These are phyloP conservation scores for Diplodia scrobiculata DNA, from an alignment of 2,329 filamentous ascomycete species.

Conservation along the genomic window DNA sequence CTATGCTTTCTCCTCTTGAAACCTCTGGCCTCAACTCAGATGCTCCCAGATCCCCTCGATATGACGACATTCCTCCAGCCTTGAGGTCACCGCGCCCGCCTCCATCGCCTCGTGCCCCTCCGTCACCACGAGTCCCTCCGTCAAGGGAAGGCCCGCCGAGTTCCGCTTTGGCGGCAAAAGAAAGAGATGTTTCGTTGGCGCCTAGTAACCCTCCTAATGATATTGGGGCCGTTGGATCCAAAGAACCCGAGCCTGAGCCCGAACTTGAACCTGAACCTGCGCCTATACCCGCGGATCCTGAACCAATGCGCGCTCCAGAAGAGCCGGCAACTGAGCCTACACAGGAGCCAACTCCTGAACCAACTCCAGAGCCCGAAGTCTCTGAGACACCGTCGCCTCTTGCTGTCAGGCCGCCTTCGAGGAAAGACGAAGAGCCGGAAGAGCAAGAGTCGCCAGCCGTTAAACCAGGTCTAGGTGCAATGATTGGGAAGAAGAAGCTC, in stretches of 20 bases:
- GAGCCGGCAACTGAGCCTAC: conserved; percentile 4
- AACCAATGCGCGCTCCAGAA: conserved; percentile 28
- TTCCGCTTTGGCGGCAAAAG: background rate
- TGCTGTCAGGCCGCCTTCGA: conserved; percentile 26
- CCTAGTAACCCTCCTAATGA: conserved; percentile 26
- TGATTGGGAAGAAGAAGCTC: conserved; percentile 76
- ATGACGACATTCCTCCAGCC: conserved; percentile 22
- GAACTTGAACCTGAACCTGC: background rate
- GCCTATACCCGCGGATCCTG: conserved; percentile 6
- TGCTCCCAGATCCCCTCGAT: conserved; percentile 22
- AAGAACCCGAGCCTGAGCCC: background rate
- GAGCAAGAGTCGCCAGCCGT: conserved; percentile 61
- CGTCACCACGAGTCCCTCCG: conserved; percentile 23
- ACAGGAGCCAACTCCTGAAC: conserved; percentile 18
- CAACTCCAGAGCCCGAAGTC: conserved; percentile 28
- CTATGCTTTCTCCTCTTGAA: conserved; percentile 59
- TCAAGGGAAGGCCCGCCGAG: conserved; percentile 14
- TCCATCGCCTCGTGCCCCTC: conserved; percentile 21
- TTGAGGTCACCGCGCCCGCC: conserved; percentile 27
- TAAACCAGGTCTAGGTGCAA: conserved; percentile 81
- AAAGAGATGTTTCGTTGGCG: background rate
- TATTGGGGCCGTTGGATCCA: background rate
- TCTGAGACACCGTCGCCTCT: conserved; percentile 26
- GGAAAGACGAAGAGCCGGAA: conserved; percentile 52
- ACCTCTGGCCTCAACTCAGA: conserved; percentile 27